Evolutionary conservation across 805 yeast species (phyloP).

Genomic region (Saccharomycopsis fibuligera): DNA sequence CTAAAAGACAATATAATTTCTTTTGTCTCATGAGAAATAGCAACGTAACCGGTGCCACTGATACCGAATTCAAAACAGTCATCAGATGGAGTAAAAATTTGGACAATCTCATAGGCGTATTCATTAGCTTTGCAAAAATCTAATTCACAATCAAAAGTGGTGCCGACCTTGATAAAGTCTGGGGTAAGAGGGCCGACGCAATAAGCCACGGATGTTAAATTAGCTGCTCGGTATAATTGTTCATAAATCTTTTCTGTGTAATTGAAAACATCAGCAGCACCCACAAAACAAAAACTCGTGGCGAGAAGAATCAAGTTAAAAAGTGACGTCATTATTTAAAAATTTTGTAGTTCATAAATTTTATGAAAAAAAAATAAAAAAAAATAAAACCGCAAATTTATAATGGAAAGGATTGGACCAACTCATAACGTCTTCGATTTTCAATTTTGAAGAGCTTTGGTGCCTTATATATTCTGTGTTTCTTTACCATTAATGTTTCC

Average conservation of each 20-base stretch:
- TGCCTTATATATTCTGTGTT: no score
- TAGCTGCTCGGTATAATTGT: constrained; percentile 16
- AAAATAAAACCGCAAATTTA: background rate
- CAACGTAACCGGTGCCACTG: constrained; percentile 48
- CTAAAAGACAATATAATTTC: constrained; percentile 49
- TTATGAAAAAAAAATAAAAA: background rate
- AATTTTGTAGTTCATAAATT: background rate
- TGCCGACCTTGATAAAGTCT: constrained; percentile 2
- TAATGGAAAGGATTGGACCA: background rate
- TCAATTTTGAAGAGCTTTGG: background rate
- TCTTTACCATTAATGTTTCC: no score
- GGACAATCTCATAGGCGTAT: constrained; percentile 7
- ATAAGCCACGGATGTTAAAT: constrained; percentile 18
- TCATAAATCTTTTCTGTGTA: constrained; percentile 9
- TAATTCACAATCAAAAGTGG: constrained; percentile 11
- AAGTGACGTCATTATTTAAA: background rate
- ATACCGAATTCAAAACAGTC: background rate
- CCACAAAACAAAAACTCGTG: no score
- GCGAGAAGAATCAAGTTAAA: no score
- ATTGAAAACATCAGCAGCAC: background rate
- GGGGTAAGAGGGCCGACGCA: constrained; percentile 2
- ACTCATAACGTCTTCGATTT: background rate
- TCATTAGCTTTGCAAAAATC: constrained; percentile 14
- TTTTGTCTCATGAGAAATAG: constrained; percentile 38
- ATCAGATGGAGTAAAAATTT: constrained; percentile 11